These are phyloP conservation scores for Tagetes erecta DNA, from an alignment of 129 eudicot species.

Conservation along the genomic window DNA sequence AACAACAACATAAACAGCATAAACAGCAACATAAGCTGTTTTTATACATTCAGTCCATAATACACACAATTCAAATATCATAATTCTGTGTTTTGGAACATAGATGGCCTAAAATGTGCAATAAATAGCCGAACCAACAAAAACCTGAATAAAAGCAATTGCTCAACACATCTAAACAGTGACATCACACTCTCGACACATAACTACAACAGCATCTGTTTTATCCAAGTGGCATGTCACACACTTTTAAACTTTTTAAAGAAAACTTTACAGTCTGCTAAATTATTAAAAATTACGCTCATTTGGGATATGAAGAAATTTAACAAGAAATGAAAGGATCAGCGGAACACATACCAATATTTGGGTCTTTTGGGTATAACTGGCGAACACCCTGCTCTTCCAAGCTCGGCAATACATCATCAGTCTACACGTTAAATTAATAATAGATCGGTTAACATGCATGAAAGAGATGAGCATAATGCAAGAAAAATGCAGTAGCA, in stretches of 20 bases:
- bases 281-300: not conserved
- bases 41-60: too few relatives aligned
- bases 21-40: too few relatives aligned
- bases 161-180: too few relatives aligned
- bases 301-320: not conserved
- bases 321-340: conserved; percentile 2
- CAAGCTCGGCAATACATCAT: conserved; percentile 80
- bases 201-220: too few relatives aligned
- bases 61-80: too few relatives aligned
- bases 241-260: not conserved
- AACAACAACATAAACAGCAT: too few relatives aligned
- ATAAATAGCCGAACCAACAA: too few relatives aligned
- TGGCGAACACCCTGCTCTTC: conserved; percentile 95
- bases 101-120: too few relatives aligned
- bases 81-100: too few relatives aligned
- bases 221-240: too few relatives aligned
- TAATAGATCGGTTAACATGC: conserved; percentile 4
- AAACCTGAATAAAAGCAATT: too few relatives aligned
- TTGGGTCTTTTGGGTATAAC: conserved; percentile 81
- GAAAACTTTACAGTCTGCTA: not conserved
- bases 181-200: too few relatives aligned
- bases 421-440: conserved; percentile 56
- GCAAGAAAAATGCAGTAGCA: not conserved
- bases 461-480: not conserved
- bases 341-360: conserved; percentile 53